Percentiles rank a stretch among this genome's conserved stretches.
Conservation (phyloP, 306 rosid species). For the Dalbergia cultrata region DNA sequence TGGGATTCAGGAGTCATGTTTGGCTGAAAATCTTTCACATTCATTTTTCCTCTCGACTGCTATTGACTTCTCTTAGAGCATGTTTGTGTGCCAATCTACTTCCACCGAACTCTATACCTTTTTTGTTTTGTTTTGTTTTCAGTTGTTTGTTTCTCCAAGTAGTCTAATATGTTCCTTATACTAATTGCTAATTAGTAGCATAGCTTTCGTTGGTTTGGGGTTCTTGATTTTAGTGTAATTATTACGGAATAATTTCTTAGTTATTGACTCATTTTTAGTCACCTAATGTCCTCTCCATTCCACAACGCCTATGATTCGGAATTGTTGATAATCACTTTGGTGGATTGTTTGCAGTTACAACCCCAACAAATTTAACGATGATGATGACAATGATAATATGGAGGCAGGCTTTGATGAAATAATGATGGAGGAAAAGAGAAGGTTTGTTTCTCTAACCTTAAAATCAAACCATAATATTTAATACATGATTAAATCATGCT, state of each 20-base stretch:
- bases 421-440: constrained; percentile 73
- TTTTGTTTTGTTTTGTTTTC: neutral
- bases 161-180: neutral
- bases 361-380: constrained; percentile 55
- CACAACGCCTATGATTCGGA: neutral
- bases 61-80: neutral
- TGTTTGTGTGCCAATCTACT: neutral
- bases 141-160: neutral
- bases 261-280: neutral
- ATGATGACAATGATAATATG: constrained; percentile 75
- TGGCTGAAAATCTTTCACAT: too few species aligned
- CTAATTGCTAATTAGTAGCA: neutral
- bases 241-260: constrained; percentile 1
- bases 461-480: constrained; percentile 14
- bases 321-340: constrained; percentile 32
- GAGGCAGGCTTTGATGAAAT: constrained; percentile 88
- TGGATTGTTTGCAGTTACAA: constrained; percentile 65
- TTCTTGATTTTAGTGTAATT: constrained; percentile 10
- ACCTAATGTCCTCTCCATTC: neutral
- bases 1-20: too few species aligned
- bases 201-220: neutral
- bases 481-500: neutral
- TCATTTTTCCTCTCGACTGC: neutral
- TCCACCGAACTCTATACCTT: neutral
- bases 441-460: constrained; percentile 56